Evolutionary conservation across 2,329 filamentous ascomycete species (phyloP), one percentile per base, ranked within the genome.

Genomic region (Penicillium sp.): DNA sequence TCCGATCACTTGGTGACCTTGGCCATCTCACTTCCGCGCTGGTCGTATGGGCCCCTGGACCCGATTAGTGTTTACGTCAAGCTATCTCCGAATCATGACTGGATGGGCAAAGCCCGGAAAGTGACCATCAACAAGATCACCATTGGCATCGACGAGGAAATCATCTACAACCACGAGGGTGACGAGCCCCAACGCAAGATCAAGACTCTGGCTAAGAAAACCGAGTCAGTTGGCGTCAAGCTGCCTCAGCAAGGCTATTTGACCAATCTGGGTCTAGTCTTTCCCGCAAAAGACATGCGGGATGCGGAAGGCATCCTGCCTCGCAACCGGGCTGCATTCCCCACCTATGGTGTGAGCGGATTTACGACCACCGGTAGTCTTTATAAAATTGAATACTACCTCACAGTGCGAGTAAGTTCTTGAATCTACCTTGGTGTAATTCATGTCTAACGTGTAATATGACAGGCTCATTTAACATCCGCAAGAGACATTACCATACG

Each of bases 351-450:
- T 39, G 83, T 95, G 30, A 81, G 77, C 22, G 90, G 89, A 1
- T 98, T 98, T 57, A 95, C 92, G 1, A 96, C 92, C 0, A 85
- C 85, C 6, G 93, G 87, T 22, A 90, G 84, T 23, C 75, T 98
- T 10, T 98, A 98, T 72, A 96, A 95, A 66, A 95, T 98, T 60
- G 90, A 98, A 66, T 98, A 95, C 61, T 98, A 90, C 62, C 70
- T 96, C 37, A 88, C 80, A 35, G 86, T 96, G 47, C 95, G 95
- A 79, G 90, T 95, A 28, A 30, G 51, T 42, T n/a, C 37, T 37
- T 15, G 15, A 26, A 34, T 17, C 17, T 13, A 14, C 8, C 23
- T 34, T 36, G 16, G 51, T 54, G 33, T 55, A 29, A 14, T 32
- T 35, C 23, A 17, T 18, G 36, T 36, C 39, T 50, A 26, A 55